These are phyloP conservation scores for Trichoderma sp. DNA, from an alignment of 2,329 filamentous ascomycete genomes.

Conservation along the genomic window DNA sequence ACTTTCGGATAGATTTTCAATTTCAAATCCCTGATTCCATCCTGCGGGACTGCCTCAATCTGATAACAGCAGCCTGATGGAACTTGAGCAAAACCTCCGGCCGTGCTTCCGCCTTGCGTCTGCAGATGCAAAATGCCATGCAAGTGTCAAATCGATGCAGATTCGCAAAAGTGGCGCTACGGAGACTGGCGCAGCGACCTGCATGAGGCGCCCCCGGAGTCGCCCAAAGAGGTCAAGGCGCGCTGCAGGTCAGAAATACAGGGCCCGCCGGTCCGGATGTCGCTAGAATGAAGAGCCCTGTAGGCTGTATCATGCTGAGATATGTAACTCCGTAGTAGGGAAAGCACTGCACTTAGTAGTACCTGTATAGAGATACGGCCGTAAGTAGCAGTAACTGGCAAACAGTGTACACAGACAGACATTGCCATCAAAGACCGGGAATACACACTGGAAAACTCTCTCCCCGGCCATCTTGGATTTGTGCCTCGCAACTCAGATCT, in stretches of 20 bases:
- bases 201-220: constrained; percentile 24
- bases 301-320: too few species aligned
- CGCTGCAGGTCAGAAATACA: background rate
- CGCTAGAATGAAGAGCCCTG: background rate
- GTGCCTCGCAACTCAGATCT: constrained; percentile 13
- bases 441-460: background rate
- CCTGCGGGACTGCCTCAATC: constrained; percentile 12
- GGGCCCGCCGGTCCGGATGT: background rate
- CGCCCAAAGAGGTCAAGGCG: constrained; percentile 22
- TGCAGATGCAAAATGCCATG: background rate
- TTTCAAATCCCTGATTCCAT: background rate
- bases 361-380: background rate
- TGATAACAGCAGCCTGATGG: background rate
- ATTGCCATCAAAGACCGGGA: background rate
- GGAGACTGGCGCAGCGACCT: constrained; percentile 15
- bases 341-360: too few species aligned
- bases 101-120: background rate
- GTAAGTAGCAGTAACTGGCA: background rate
- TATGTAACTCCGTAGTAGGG: too few species aligned
- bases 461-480: constrained; percentile 19
- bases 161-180: background rate
- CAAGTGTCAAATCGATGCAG: background rate
- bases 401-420: background rate
- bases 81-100: background rate
- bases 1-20: background rate